Percentiles rank a stretch among this genome's conserved stretches.
Evolutionary conservation across 2,329 filamentous ascomycete genomes (phyloP).

Genomic region (Aspergillus amoenus): DNA sequence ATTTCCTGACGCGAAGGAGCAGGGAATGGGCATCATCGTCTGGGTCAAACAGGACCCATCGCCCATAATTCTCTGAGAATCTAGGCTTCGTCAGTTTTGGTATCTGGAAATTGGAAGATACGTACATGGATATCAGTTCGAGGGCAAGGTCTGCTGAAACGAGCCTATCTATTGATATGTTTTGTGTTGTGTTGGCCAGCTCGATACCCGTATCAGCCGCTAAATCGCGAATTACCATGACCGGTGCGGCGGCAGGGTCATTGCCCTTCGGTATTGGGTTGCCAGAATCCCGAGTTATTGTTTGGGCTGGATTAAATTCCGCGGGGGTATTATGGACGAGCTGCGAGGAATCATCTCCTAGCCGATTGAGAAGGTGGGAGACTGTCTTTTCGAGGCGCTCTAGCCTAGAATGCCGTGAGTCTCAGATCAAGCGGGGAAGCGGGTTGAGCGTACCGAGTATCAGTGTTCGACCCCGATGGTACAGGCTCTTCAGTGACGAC

Average conservation of each 20-base stretch:
- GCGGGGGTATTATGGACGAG: neutral
- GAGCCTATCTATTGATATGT: neutral
- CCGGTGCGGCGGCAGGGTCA: neutral
- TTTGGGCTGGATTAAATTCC: neutral
- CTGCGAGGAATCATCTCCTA: slow-evolving; percentile 3
- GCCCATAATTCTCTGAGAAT: slow-evolving; percentile 45
- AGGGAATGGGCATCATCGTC: slow-evolving; percentile 26
- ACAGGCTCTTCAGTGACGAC: neutral
- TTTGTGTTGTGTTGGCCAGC: neutral
- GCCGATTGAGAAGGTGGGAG: slow-evolving; percentile 1
- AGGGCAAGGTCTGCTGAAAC: neutral
- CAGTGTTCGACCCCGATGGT: neutral
- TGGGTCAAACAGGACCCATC: slow-evolving; percentile 41
- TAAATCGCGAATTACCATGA: slow-evolving; percentile 8
- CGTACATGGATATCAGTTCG: neutral
- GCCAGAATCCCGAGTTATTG: neutral
- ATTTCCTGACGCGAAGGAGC: slow-evolving; percentile 34
- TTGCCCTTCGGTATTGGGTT: neutral
- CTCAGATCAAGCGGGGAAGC: neutral
- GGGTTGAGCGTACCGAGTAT: neutral
- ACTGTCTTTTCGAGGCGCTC: slow-evolving; percentile 6
- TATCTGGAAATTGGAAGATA: neutral
- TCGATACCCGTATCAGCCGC: slow-evolving; percentile 6
- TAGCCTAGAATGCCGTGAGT: neutral
- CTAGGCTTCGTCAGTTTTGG: slow-evolving; percentile 8